A percentile compares a stretch with the other conserved stretches of the same genome.
phyloP scores from a whole-genome alignment of 2,329 filamentous ascomycete genomes.

The Magnaporthales sp. region DNA sequence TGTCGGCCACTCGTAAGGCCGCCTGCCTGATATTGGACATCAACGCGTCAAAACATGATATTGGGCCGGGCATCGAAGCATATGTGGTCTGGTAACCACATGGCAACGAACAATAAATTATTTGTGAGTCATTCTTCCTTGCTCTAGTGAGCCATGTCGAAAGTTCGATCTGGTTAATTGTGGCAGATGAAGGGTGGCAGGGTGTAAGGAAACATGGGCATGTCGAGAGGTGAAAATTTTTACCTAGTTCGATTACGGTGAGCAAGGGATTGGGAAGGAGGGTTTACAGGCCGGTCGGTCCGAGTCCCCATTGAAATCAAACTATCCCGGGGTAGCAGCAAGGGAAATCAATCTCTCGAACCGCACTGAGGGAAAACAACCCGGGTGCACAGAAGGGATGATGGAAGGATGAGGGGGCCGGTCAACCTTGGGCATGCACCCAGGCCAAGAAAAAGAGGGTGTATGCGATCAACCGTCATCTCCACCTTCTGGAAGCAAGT shows the following conservation, averaged over 20 bases:
- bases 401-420: neutral
- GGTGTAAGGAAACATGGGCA: neutral
- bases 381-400: neutral
- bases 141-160: neutral
- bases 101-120: neutral
- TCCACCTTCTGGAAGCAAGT: neutral
- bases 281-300: neutral
- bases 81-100: neutral
- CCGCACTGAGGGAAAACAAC: neutral
- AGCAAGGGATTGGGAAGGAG: neutral
- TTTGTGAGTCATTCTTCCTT: neutral
- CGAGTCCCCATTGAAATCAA: neutral
- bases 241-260: neutral
- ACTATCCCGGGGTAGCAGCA: neutral
- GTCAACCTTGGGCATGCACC: neutral
- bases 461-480: neutral
- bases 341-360: neutral
- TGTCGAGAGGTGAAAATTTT: neutral
- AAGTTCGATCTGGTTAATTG: neutral
- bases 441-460: neutral
- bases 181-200: neutral
- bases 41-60: slow-evolving; percentile 4
- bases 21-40: slow-evolving; percentile 2
- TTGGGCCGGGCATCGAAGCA: neutral
- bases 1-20: neutral